phyloP scores from a whole-genome alignment of 441 rosid species.

The Viola pubescens region DNA sequence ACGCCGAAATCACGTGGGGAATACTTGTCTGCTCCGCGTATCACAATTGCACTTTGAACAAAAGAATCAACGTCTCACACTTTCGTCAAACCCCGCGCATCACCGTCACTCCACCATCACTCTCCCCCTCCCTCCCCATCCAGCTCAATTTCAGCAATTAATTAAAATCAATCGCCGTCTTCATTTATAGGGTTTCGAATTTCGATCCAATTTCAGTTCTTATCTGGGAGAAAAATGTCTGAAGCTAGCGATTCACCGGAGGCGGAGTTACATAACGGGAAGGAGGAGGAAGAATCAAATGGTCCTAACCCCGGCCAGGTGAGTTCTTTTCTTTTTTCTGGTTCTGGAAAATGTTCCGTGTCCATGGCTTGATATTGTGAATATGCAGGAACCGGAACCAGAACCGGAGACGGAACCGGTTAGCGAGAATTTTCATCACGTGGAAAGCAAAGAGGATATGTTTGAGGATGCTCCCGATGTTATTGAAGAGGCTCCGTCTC shows the following conservation, averaged over 20 bases:
- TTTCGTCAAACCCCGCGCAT: no score
- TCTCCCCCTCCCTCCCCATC: no score
- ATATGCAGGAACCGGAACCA: conserved; percentile 23
- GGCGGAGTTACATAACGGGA: conserved; percentile 14
- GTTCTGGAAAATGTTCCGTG: background rate
- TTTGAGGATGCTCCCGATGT: conserved; percentile 88
- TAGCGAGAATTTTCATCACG: conserved; percentile 13
- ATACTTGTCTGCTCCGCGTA: background rate
- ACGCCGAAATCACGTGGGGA: background rate
- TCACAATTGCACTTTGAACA: background rate
- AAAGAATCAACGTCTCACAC: background rate
- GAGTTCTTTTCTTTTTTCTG: background rate
- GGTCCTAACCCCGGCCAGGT: conserved; percentile 39
- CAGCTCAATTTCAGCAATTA: no score
- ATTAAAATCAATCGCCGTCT: no score
- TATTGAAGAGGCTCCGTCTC: conserved; percentile 17
- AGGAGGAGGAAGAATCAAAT: conserved; percentile 20
- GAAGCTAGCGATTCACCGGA: conserved; percentile 31
- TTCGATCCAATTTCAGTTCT: conserved; percentile 22
- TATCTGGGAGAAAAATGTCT: conserved; percentile 28
- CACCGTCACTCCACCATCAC: no score
- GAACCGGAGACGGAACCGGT: no score
- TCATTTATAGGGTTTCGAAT: background rate
- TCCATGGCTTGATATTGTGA: background rate
- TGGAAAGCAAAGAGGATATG: conserved; percentile 73